A percentile compares a stretch with the other conserved stretches of the same genome.
Evolutionary conservation across 2,329 filamentous ascomycete genomes (phyloP).

Genomic region (Beauveria caledonica): DNA sequence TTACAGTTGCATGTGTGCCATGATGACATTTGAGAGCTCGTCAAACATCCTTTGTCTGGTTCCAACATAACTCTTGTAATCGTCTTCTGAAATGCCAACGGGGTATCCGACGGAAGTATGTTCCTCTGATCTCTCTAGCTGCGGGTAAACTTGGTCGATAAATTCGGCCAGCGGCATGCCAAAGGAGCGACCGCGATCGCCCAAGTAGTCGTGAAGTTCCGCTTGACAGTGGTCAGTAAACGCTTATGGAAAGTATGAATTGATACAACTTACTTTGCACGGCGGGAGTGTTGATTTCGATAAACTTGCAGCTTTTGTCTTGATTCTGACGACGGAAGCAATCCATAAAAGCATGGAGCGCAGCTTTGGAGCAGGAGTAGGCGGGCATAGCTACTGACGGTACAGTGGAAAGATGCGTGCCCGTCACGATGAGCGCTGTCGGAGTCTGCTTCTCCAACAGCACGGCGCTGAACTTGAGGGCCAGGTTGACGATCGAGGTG

Average conservation of each 20-base stretch:
- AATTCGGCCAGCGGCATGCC: conserved; percentile 31
- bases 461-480: conserved; percentile 15
- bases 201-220: conserved; percentile 15
- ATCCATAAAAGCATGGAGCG: conserved; percentile 15
- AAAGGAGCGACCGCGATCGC: conserved; percentile 13
- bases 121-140: conserved; percentile 31
- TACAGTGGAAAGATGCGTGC: conserved; percentile 14
- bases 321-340: conserved; percentile 16
- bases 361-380: conserved; percentile 18
- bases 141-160: conserved; percentile 35
- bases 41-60: conserved; percentile 8
- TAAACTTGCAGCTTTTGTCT: conserved; percentile 13
- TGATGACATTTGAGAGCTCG: background rate
- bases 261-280: conserved; percentile 14
- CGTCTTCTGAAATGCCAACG: background rate
- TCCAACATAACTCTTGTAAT: conserved; percentile 4
- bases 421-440: conserved; percentile 15
- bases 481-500: conserved; percentile 16
- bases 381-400: conserved; percentile 15
- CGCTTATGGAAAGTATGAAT: background rate
- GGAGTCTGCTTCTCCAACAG: conserved; percentile 13
- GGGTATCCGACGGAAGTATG: conserved; percentile 18
- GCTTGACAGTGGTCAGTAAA: background rate
- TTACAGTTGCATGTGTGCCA: background rate
- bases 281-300: conserved; percentile 16